Evolutionary conservation across 768 basidiomycete genomes (phyloP).

Genomic region (Rhodotorula paludigena): DNA sequence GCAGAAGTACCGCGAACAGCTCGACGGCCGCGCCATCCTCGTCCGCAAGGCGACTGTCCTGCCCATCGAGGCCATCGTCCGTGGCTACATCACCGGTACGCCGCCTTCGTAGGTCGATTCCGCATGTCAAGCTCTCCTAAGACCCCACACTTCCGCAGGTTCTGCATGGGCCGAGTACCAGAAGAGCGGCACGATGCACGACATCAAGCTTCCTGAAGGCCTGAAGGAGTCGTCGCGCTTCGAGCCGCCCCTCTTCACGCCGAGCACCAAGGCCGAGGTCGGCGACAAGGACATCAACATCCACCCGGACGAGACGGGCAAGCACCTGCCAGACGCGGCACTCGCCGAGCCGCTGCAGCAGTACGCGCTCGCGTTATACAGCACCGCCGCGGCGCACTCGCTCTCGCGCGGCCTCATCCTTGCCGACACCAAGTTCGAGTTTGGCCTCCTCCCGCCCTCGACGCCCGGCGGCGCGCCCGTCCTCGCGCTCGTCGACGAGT

Average conservation of each 20-base stretch:
- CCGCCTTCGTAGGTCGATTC: neutral
- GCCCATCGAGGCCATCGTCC: conserved; percentile 79
- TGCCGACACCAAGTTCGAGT: conserved; percentile 98
- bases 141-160: conserved; percentile 55
- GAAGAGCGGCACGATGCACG: conserved; percentile 78
- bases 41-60: conserved; percentile 50
- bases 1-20: conserved; percentile 64
- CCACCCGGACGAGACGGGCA: conserved; percentile 64
- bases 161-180: conserved; percentile 96
- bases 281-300: conserved; percentile 96
- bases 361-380: conserved; percentile 52
- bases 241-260: conserved; percentile 80
- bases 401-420: conserved; percentile 74
- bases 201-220: conserved; percentile 67
- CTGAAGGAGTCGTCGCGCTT: conserved; percentile 81
- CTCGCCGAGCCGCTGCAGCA: conserved; percentile 37
- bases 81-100: conserved; percentile 93
- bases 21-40: conserved; percentile 83
- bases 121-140: neutral
- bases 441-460: conserved; percentile 62
- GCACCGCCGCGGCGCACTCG: conserved; percentile 53
- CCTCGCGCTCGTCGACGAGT: conserved; percentile 87
- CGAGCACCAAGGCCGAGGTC: conserved; percentile 92
- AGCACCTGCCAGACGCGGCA: conserved; percentile 30
- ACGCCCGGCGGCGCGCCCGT: conserved; percentile 34